These are phyloP conservation scores for Pseudocercospora fijiensis DNA, from an alignment of 2,329 filamentous ascomycete species.

Conservation along the genomic window DNA sequence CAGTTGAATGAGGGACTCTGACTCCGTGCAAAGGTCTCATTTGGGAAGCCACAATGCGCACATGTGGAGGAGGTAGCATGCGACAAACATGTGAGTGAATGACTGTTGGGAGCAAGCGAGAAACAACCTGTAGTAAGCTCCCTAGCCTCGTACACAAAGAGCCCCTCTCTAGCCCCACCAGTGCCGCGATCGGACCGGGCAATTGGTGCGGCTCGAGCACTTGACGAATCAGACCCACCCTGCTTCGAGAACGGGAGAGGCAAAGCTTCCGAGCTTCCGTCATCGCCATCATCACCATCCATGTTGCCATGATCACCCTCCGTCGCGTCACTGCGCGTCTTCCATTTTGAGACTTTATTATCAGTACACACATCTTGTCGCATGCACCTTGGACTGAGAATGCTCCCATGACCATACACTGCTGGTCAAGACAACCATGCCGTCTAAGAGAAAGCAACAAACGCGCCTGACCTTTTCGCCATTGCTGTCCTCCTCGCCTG, in stretches of 20 bases:
- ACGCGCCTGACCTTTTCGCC: constrained; percentile 47
- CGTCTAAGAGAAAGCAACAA: constrained; percentile 38
- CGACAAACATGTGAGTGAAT: neutral
- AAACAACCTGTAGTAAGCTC: too few species aligned
- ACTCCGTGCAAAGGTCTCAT: neutral
- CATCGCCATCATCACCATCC: too few species aligned
- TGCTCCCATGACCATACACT: neutral
- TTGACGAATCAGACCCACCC: neutral
- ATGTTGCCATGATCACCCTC: too few species aligned
- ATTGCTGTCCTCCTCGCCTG: constrained; percentile 43
- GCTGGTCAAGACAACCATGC: neutral
- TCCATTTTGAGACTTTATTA: neutral
- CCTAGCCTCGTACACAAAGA: too few species aligned
- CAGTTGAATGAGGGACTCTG: neutral
- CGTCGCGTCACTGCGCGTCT: neutral
- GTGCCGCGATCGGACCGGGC: neutral
- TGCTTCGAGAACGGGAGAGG: too few species aligned
- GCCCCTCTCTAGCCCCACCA: neutral
- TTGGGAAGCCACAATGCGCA: neutral
- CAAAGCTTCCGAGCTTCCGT: neutral
- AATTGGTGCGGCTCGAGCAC: constrained; percentile 2
- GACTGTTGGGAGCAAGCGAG: neutral
- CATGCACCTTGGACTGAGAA: neutral
- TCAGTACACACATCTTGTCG: neutral
- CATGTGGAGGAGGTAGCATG: neutral